phyloP scores from a whole-genome alignment of 441 rosid species.

The Populus hybrid region DNA sequence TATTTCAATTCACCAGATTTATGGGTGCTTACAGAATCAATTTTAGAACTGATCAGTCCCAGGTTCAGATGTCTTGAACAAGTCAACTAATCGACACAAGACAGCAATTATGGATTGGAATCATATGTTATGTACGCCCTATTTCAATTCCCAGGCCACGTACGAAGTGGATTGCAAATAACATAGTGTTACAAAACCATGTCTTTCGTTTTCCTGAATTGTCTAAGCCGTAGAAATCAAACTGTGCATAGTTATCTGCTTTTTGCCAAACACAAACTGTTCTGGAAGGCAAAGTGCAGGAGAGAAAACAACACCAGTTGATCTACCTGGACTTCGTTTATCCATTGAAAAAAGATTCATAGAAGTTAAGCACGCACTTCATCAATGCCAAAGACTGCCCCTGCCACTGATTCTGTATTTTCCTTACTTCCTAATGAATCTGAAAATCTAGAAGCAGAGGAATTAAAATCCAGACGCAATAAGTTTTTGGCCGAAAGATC shows the following conservation, averaged over 20 bases:
- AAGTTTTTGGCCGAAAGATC: constrained; percentile 41
- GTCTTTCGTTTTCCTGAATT: too few relatives aligned
- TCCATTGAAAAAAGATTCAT: neutral
- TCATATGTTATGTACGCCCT: neutral
- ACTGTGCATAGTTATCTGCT: neutral
- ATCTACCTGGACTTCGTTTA: neutral
- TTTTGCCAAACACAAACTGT: neutral
- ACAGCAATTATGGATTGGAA: neutral
- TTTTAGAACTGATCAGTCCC: neutral
- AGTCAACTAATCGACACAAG: neutral
- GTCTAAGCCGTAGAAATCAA: neutral
- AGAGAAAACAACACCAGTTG: neutral
- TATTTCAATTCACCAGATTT: neutral
- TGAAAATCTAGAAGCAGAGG: neutral
- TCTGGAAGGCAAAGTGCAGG: neutral
- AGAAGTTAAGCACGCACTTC: neutral
- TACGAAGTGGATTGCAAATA: neutral
- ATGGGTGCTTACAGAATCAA: neutral
- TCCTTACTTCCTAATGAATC: neutral
- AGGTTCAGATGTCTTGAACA: neutral
- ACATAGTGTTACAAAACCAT: neutral
- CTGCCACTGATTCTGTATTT: neutral
- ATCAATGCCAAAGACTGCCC: neutral
- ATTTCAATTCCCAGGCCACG: neutral
- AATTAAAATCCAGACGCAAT: neutral